Base-by-base conservation (phyloP, 441 rosid genomes). In the Metrosideros polymorpha region DNA sequence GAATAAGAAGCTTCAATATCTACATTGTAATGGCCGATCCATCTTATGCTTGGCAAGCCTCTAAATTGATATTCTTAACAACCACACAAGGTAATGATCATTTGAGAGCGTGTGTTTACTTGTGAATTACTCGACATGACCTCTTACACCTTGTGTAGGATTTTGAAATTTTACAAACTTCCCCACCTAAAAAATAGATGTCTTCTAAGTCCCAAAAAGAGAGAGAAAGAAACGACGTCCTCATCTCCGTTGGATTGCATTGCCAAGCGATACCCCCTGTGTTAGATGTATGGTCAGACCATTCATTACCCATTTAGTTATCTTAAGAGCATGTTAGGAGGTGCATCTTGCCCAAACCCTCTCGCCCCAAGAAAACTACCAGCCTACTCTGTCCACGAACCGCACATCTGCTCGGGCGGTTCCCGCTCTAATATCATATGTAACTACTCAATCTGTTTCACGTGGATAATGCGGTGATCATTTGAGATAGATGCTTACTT, bases 351-450 rank as follows among this genome's bases (percentile, higher is more conserved):
- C 25, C 17, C 2, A 10, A 1, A 39, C 8, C 3, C 7, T 56
- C 39, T 29, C 9, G 6, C 32, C 35, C n/a, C n/a, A n/a, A n/a
- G n/a, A n/a, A n/a, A 22, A 22, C 15, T 22, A 12, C 22, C 17
- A 17, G n/a, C 0, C 4, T 10, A 39, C 47, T 71, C 4, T 3
- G 3, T 39, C 47, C 7, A 12, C 22, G 49, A 71, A 71, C 2
- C 0, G 3, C n/a, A 2, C 3, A 9, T 35, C 6, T 66, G 14
- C 45, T 35, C 0, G 1, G 0, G 4, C 19, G 27, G 27, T 2
- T 63, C 6, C 0, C 0, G 2, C 12, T 35, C 0, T 66, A 0
- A 66, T 6, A 9, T 66, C 4, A 32, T 2, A 0, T 9, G 7
- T 14, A 29, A 59, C 10, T 15, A 29, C 39, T 29, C 71, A 59